Conservation (phyloP, 768 basidiomycete genomes). For the Suillus spraguei region DNA sequence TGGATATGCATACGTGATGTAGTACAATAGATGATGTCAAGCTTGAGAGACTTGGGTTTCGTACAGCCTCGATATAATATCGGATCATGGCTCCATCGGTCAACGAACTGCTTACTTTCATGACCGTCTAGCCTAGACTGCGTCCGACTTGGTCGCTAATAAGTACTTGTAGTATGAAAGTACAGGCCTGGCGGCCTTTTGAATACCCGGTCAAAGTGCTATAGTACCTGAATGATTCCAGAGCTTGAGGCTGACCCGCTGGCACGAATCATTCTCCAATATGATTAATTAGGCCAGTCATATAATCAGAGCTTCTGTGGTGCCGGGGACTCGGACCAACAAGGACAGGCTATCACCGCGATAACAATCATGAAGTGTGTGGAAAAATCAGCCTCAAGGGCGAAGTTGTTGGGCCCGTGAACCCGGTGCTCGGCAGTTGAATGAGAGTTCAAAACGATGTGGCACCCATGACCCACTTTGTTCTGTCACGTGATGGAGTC, state of each 20-base stretch:
- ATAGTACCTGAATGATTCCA: neutral
- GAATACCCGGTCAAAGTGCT: neutral
- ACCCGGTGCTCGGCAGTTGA: neutral
- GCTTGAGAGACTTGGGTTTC: neutral
- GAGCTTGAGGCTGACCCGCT: neutral
- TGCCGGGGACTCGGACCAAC: neutral
- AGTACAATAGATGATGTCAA: no score
- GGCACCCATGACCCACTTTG: no score
- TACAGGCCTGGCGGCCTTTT: constrained; percentile 4
- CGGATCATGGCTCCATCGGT: constrained; percentile 1
- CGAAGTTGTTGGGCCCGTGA: neutral
- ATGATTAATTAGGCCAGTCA: neutral
- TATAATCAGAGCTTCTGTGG: neutral
- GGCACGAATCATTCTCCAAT: neutral
- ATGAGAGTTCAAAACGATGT: neutral
- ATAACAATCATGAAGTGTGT: neutral
- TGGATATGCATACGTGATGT: no score
- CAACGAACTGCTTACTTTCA: neutral
- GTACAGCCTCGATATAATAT: constrained; percentile 2
- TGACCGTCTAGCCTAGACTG: constrained; percentile 2
- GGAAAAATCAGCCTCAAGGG: neutral
- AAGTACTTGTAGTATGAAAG: neutral
- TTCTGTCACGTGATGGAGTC: neutral
- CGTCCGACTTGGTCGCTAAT: constrained; percentile 2
- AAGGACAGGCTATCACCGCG: neutral